These are phyloP conservation scores for Gynandropsis gynandra DNA, from an alignment of 345 rosid genomes.

Conservation along the genomic window DNA sequence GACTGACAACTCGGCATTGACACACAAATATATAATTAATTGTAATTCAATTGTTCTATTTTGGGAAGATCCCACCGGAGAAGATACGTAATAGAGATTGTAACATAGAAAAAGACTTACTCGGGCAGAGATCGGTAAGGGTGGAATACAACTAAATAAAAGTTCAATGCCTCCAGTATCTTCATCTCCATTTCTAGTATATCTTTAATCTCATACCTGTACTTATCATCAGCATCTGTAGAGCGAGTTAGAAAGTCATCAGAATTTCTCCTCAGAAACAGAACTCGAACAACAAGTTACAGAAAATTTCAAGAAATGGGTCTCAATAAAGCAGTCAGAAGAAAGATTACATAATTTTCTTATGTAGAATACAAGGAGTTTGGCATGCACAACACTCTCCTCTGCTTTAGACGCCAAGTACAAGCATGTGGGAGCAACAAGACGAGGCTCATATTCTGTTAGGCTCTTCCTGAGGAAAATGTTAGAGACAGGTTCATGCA, in stretches of 20 bases:
- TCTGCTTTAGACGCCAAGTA: slow-evolving; percentile 97
- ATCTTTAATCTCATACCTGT: slow-evolving; percentile 73
- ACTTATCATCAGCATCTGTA: slow-evolving; percentile 77
- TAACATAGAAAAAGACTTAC: slow-evolving; percentile 35
- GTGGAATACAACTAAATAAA: slow-evolving; percentile 88
- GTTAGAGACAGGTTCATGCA: not conserved
- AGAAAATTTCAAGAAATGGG: not conserved
- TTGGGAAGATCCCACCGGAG: not conserved
- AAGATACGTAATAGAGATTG: not conserved
- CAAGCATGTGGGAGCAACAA: slow-evolving; percentile 92
- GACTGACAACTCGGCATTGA: not conserved
- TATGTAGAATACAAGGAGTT: slow-evolving; percentile 56
- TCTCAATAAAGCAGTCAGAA: slow-evolving; percentile 14
- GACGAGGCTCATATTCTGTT: slow-evolving; percentile 88
- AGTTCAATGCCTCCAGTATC: slow-evolving; percentile 85
- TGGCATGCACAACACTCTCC: slow-evolving; percentile 94
- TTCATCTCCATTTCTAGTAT: slow-evolving; percentile 99
- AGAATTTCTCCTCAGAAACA: slow-evolving; percentile 19
- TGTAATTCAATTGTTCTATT: too few species aligned
- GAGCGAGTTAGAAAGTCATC: slow-evolving; percentile 19
- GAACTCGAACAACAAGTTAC: not conserved
- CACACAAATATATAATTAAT: too few species aligned
- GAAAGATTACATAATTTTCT: slow-evolving; percentile 53
- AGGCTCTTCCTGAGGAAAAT: slow-evolving; percentile 58
- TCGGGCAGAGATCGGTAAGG: slow-evolving; percentile 80